phyloP scores from a whole-genome alignment of 2,329 filamentous ascomycete genomes.

The Colletotrichum echinochloae region DNA sequence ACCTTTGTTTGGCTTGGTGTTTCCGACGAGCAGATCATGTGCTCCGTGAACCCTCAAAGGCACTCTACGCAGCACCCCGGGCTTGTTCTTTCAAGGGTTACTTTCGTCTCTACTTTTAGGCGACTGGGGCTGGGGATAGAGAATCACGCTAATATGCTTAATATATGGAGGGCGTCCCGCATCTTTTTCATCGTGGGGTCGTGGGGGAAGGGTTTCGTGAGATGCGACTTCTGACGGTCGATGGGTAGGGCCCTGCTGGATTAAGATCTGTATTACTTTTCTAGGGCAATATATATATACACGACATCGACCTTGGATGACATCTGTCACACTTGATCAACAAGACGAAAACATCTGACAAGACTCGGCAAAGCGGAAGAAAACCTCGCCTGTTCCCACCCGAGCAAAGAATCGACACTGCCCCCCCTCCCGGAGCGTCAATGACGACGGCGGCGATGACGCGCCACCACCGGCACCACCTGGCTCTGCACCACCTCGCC shows the following conservation, averaged over 20 bases:
- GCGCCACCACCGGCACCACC: slow-evolving; percentile 1
- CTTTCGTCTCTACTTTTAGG: too few species aligned
- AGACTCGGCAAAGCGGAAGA: background rate
- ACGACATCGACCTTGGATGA: too few species aligned
- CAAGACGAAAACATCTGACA: background rate
- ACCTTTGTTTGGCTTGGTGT: slow-evolving; percentile 2
- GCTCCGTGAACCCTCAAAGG: too few species aligned
- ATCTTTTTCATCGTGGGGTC: background rate
- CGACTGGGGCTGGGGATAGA: too few species aligned
- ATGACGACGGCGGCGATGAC: slow-evolving; percentile 11
- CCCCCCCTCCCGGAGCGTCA: background rate
- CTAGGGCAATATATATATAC: too few species aligned
- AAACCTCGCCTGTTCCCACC: background rate
- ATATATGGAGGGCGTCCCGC: background rate
- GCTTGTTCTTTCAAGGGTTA: too few species aligned
- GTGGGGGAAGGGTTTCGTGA: background rate
- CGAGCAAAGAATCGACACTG: background rate
- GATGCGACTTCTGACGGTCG: too few species aligned
- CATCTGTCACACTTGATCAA: background rate
- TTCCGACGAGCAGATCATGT: background rate
- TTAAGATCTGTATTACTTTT: too few species aligned
- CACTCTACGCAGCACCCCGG: too few species aligned
- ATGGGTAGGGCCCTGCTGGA: background rate
- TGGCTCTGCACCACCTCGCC: background rate
- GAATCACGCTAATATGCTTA: background rate